Conservation (phyloP, 2,329 filamentous ascomycete species). For the Sporothrix phasma region DNA sequence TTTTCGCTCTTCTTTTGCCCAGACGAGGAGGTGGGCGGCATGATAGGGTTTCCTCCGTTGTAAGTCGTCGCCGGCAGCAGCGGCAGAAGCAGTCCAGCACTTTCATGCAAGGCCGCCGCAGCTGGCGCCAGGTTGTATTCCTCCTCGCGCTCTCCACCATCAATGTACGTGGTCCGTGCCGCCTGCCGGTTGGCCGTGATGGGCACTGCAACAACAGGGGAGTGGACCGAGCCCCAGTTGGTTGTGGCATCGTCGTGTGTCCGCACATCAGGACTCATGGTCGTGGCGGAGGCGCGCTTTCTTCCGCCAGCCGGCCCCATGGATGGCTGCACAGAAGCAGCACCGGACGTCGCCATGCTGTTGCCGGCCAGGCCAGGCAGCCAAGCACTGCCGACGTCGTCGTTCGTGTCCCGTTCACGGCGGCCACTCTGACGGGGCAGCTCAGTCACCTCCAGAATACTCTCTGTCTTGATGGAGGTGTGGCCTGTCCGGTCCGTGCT, state of each 20-base stretch:
- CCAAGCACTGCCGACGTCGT: constrained; percentile 31
- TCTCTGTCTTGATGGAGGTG: constrained; percentile 31
- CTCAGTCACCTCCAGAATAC: constrained; percentile 31
- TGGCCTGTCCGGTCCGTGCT: constrained; percentile 30
- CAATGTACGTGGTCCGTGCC: constrained; percentile 34
- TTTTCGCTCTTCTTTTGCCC: constrained; percentile 16
- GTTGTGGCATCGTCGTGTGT: constrained; percentile 33
- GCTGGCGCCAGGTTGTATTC: background rate
- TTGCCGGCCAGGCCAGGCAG: constrained; percentile 27
- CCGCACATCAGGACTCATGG: constrained; percentile 28
- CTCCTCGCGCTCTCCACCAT: constrained; percentile 14
- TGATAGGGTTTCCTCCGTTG: background rate
- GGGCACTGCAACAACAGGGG: constrained; percentile 36
- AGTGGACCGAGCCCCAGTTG: constrained; percentile 42
- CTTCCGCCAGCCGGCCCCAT: constrained; percentile 21
- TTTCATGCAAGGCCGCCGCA: background rate
- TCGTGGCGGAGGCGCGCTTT: constrained; percentile 34
- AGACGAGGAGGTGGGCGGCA: background rate
- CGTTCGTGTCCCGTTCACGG: constrained; percentile 22
- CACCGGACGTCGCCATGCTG: constrained; percentile 6
- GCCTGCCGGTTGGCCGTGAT: constrained; percentile 33
- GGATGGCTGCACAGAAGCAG: constrained; percentile 13
- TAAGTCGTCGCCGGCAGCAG: constrained; percentile 11
- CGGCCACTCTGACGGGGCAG: constrained; percentile 17
- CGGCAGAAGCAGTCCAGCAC: background rate